A percentile compares a stretch with the other conserved stretches of the same genome.
Evolutionary conservation across 1,139 yeast species (phyloP).

Genomic region (Lodderomyces parapsilosis): DNA sequence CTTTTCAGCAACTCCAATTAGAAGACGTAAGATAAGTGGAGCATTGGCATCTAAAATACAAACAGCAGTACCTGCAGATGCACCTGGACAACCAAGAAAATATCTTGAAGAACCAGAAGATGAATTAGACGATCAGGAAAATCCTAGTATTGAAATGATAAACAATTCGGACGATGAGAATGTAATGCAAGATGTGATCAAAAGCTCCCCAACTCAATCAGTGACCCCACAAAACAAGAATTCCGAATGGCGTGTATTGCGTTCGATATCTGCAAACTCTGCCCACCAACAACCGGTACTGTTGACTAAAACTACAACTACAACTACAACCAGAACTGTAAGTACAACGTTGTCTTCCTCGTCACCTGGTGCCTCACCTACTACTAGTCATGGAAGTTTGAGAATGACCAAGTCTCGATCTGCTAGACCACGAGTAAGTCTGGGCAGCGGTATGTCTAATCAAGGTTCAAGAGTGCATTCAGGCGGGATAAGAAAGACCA

Average conservation of each 20-base stretch:
- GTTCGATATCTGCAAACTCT: constrained; percentile 42
- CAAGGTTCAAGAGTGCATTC: constrained; percentile 27
- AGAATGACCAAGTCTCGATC: constrained; percentile 35
- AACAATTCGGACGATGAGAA: constrained; percentile 43
- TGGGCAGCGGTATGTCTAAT: constrained; percentile 6
- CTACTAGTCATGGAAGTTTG: constrained; percentile 14
- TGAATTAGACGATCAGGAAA: constrained; percentile 11
- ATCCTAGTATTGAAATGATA: constrained; percentile 21
- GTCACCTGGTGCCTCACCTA: constrained; percentile 22
- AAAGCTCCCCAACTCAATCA: constrained; percentile 24
- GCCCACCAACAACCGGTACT: constrained; percentile 34
- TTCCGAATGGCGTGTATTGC: constrained; percentile 40
- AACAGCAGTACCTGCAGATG: constrained; percentile 82
- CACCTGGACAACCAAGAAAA: constrained; percentile 98
- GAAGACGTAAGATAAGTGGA: constrained; percentile 70
- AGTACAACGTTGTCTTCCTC: constrained; percentile 49
- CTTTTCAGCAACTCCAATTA: constrained; percentile 62
- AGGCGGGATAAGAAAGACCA: constrained; percentile 40
- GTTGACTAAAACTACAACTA: constrained; percentile 49
- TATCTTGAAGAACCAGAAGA: constrained; percentile 36
- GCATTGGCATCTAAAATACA: constrained; percentile 67
- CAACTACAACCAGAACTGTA: constrained; percentile 49
- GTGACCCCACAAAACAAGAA: constrained; percentile 10
- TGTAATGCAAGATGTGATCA: constrained; percentile 18
- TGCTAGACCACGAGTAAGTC: constrained; percentile 9